A percentile compares a stretch with the other conserved stretches of the same genome.
Evolutionary conservation across 441 rosid genomes (phyloP).

Genomic region (Populus hybrid): DNA sequence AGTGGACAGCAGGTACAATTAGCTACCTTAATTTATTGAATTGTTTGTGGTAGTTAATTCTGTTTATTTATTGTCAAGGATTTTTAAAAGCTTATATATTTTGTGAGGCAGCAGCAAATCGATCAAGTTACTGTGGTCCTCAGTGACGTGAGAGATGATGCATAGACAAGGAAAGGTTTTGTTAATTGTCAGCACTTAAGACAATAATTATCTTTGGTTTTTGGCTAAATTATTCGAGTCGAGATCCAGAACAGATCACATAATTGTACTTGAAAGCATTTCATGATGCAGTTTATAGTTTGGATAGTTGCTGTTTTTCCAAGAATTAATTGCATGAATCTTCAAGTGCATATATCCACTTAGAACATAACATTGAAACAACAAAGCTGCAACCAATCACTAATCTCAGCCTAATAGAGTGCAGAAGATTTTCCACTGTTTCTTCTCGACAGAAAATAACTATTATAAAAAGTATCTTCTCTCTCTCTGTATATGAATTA

Average conservation of each 20-base stretch:
- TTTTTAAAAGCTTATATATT: not conserved
- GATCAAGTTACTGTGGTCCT: not conserved
- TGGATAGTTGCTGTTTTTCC: not conserved
- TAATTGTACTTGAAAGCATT: not conserved
- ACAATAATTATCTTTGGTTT: not conserved
- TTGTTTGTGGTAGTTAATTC: not conserved
- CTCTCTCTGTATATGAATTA: no score
- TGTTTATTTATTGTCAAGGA: not conserved
- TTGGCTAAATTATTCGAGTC: not conserved
- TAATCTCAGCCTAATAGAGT: no score
- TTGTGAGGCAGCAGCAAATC: slow-evolving; percentile 13
- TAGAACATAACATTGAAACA: not conserved
- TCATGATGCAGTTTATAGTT: not conserved
- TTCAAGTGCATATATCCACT: not conserved
- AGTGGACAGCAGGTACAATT: not conserved
- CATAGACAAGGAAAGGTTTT: not conserved
- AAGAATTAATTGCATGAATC: not conserved
- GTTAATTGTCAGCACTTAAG: not conserved
- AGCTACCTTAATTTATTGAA: not conserved
- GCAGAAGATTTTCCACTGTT: not conserved
- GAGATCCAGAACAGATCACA: no score
- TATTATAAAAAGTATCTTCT: not conserved
- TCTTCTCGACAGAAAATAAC: not conserved
- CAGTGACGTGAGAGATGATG: slow-evolving; percentile 5
- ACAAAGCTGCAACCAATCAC: not conserved